phyloP scores from a whole-genome alignment of 2,329 filamentous ascomycete species.

The Stenocarpella maydis region DNA sequence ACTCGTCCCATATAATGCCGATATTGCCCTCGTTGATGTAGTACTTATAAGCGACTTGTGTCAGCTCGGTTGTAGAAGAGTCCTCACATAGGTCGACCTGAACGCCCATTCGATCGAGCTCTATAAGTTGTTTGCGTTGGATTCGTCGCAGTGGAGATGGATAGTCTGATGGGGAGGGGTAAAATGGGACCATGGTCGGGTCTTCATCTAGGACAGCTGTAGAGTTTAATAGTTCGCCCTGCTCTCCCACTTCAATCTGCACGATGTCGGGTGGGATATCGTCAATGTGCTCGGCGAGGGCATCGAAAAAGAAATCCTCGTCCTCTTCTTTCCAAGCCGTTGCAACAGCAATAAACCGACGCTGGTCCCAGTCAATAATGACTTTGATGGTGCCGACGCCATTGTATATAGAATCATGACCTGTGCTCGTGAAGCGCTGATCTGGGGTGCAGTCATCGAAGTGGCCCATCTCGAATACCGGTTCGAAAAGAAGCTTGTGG shows the following conservation, averaged over 20 bases:
- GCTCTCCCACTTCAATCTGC: not conserved
- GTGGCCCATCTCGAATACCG: not conserved
- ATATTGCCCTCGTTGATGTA: not conserved
- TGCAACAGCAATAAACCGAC: not conserved
- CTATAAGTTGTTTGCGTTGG: not conserved
- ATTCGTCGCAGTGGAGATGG: not conserved
- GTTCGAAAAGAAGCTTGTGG: no score
- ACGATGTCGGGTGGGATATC: not conserved
- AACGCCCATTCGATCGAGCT: not conserved
- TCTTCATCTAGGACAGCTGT: not conserved
- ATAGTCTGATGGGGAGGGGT: not conserved
- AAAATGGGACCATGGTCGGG: not conserved
- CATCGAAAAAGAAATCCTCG: not conserved
- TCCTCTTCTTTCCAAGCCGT: not conserved
- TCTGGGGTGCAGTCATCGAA: not conserved
- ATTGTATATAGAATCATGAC: not conserved
- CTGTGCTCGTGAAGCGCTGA: not conserved
- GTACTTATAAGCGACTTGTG: not conserved
- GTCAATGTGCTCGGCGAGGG: not conserved
- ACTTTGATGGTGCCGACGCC: not conserved
- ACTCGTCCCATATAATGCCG: constrained; percentile 43
- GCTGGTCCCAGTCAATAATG: not conserved
- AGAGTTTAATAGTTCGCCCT: not conserved
- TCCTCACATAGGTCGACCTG: not conserved
- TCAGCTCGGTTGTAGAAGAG: not conserved